Base-by-base conservation (phyloP, 2,329 filamentous ascomycete species). In the Alternaria gaisen region DNA sequence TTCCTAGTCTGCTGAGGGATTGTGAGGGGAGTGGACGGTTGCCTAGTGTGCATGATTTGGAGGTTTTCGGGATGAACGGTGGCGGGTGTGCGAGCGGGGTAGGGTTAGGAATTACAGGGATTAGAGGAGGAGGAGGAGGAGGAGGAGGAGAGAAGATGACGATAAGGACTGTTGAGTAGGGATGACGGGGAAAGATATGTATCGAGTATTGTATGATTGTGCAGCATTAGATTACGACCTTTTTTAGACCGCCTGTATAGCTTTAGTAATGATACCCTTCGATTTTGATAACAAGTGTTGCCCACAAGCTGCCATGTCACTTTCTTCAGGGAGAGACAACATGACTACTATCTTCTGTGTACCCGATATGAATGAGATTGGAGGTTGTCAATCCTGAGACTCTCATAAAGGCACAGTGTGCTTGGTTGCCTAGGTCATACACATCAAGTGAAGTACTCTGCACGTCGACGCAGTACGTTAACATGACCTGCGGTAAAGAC, bases 21-120 rank as follows among this genome's bases (percentile, higher is more conserved):
- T 46, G 63, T 30, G 61, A 58, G 12, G 48, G 36, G 5, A 43
- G 43, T 28, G 58, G 53, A 6, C 34, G 34, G 16, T 10, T 68
- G 43, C 65, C 67, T 6, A 70, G 66, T 36, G 40, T 44, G 47
- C 60, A 65, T 60, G 67, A 71, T 51, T 36, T 68, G 43, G 64
- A 60, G 34, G 50, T 44, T n/a, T 65, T 50, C n/a, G 46, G 57
- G 1, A 46, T 62, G n/a, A 64, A 58, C 22, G 42, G 40, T 26
- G 20, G 42, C 11, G 36, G 4, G 50, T 43, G 51, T 41, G 38
- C 4, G 38, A 20, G 38, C 20, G 32, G 32, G 14, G 32, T 36
- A 14, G 32, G 32, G 32, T 36, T 36, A 5, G 38, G 38, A 20
- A 20, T 40, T 7, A 40, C n/a, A 42, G 40, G 20, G 20, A 20